Conservation (phyloP, 495 filamentous ascomycete species). For the Xylaria sp. region DNA sequence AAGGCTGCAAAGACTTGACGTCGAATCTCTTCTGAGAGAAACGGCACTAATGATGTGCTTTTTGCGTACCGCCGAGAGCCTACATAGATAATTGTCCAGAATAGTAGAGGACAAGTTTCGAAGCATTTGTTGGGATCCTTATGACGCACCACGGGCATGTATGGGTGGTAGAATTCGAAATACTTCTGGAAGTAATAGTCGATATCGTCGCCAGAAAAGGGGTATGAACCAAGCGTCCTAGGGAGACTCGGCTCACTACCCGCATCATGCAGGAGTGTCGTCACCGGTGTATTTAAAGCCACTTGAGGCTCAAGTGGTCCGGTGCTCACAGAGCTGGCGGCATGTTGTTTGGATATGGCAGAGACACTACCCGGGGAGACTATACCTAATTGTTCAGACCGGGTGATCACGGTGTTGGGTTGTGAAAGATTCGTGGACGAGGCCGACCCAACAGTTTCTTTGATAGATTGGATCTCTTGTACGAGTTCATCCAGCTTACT, state of each 20-base stretch:
- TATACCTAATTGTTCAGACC: conserved; percentile 32
- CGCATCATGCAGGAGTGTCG: conserved; percentile 21
- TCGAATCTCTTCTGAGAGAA: conserved; percentile 48
- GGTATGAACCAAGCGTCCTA: conserved; percentile 51
- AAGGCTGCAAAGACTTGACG: conserved; percentile 47
- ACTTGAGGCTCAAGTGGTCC: conserved; percentile 30
- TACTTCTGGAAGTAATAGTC: conserved; percentile 56
- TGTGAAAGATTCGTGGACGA: conserved; percentile 26
- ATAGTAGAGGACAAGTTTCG: conserved; percentile 46
- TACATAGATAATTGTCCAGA: conserved; percentile 55
- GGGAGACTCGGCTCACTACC: conserved; percentile 35
- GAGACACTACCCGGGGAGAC: conserved; percentile 35
- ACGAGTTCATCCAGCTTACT: conserved; percentile 55
- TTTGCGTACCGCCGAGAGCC: conserved; percentile 50
- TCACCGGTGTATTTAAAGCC: conserved; percentile 34
- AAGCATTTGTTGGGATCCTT: conserved; percentile 51
- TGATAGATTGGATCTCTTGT: conserved; percentile 53
- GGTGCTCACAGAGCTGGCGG: conserved; percentile 15
- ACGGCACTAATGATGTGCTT: conserved; percentile 49
- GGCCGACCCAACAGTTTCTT: conserved; percentile 45
- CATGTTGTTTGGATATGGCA: conserved; percentile 27
- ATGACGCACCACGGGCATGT: conserved; percentile 49
- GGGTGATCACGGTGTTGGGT: conserved; percentile 23
- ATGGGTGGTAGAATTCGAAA: conserved; percentile 53
- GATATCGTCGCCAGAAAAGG: conserved; percentile 55